phyloP scores from a whole-genome alignment of 2,329 filamentous ascomycete species.

The Alternaria gansuensis region DNA sequence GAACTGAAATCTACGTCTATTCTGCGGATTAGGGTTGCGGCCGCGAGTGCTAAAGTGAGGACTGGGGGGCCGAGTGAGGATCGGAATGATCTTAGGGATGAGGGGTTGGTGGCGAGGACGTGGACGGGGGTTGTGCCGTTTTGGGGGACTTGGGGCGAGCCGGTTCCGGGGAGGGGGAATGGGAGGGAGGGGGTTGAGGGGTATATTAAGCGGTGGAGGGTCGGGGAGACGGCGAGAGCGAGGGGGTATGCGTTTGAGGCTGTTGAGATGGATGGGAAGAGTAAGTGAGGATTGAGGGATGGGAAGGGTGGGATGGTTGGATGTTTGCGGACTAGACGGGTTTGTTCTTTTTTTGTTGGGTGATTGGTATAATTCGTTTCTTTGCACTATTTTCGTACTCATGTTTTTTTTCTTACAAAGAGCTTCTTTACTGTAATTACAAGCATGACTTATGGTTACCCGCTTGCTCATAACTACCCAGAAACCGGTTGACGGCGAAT shows the following conservation, averaged over 20 bases:
- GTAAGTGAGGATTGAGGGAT: not conserved
- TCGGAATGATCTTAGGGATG: slow-evolving; percentile 43
- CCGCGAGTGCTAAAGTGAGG: slow-evolving; percentile 48
- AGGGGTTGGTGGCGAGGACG: slow-evolving; percentile 29
- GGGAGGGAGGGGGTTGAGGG: slow-evolving; percentile 64
- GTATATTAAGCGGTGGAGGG: slow-evolving; percentile 63
- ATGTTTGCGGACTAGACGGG: too few relatives aligned
- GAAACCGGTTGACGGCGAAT: too few relatives aligned
- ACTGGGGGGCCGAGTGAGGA: slow-evolving; percentile 48
- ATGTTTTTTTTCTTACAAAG: too few relatives aligned
- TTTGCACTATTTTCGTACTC: too few relatives aligned
- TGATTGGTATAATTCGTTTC: too few relatives aligned
- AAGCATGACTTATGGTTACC: too few relatives aligned
- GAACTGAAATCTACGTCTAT: slow-evolving; percentile 45
- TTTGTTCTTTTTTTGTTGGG: too few relatives aligned
- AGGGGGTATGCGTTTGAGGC: slow-evolving; percentile 37
- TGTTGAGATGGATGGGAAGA: slow-evolving; percentile 28
- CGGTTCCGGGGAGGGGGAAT: slow-evolving; percentile 51
- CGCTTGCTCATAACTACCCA: too few relatives aligned
- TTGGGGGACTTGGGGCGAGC: slow-evolving; percentile 48
- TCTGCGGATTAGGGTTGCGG: slow-evolving; percentile 35
- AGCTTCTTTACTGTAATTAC: too few relatives aligned
- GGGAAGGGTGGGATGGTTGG: not conserved
- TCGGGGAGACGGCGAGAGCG: slow-evolving; percentile 36
- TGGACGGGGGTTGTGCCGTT: slow-evolving; percentile 52